phyloP scores from a whole-genome alignment of 164 flowering plant genomes.

The Annona squamosa region DNA sequence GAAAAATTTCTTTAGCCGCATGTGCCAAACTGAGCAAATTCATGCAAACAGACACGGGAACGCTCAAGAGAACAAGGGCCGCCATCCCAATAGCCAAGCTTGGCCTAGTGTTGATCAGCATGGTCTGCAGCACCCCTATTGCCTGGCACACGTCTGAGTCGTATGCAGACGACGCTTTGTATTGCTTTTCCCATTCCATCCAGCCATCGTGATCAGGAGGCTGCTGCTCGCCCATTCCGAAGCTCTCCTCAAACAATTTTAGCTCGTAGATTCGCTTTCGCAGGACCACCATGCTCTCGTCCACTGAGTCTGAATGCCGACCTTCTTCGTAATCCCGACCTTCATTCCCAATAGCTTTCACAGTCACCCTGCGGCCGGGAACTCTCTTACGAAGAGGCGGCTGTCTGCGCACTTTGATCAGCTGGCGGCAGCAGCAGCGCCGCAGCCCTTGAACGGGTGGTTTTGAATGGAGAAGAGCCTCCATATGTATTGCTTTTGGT shows the following conservation, averaged over 20 bases:
- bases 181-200: slow-evolving; percentile 60
- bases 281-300: slow-evolving; percentile 30
- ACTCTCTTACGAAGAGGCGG: no score
- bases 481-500: no score
- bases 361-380: not conserved
- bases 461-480: no score
- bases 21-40: slow-evolving; percentile 19
- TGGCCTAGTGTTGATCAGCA: slow-evolving; percentile 53
- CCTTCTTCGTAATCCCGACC: slow-evolving; percentile 15
- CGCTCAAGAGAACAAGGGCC: slow-evolving; percentile 28
- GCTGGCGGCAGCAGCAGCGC: no score
- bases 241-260: slow-evolving; percentile 38
- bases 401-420: no score
- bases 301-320: slow-evolving; percentile 17
- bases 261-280: slow-evolving; percentile 41
- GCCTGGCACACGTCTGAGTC: slow-evolving; percentile 33
- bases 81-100: slow-evolving; percentile 38
- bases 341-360: slow-evolving; percentile 7
- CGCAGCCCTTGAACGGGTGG: no score
- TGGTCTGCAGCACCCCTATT: slow-evolving; percentile 37
- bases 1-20: slow-evolving; percentile 3
- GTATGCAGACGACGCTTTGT: slow-evolving; percentile 16
- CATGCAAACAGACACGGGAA: slow-evolving; percentile 24
- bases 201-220: slow-evolving; percentile 27
- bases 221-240: slow-evolving; percentile 17